These are phyloP conservation scores for Ploettnerulaceae sp. DNA, from an alignment of 2,329 filamentous ascomycete genomes.

Conservation along the genomic window DNA sequence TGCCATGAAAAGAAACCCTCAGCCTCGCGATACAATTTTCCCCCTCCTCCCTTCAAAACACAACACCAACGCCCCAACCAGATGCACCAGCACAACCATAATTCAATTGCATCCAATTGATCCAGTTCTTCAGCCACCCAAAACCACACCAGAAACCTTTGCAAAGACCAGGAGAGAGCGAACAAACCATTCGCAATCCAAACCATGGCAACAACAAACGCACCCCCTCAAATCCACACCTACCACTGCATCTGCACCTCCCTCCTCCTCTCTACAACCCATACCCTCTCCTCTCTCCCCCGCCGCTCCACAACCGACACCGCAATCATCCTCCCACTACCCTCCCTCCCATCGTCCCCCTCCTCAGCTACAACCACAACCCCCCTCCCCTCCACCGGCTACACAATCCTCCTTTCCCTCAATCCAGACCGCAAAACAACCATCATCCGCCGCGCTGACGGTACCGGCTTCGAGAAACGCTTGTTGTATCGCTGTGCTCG, in stretches of 20 bases:
- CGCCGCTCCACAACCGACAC: slow-evolving; percentile 45
- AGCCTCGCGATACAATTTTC: neutral
- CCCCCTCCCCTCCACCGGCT: slow-evolving; percentile 26
- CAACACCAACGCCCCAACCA: neutral
- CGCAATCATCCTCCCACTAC: slow-evolving; percentile 53
- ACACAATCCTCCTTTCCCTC: slow-evolving; percentile 48
- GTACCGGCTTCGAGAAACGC: slow-evolving; percentile 65
- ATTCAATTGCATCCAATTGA: neutral
- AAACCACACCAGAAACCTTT: neutral
- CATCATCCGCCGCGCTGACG: slow-evolving; percentile 51
- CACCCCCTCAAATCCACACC: slow-evolving; percentile 39
- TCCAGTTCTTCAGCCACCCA: neutral
- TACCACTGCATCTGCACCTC: slow-evolving; percentile 64
- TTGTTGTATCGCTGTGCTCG: slow-evolving; percentile 53
- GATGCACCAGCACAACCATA: neutral
- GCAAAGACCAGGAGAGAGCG: too few relatives aligned
- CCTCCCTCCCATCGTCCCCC: slow-evolving; percentile 9
- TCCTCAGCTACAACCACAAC: neutral
- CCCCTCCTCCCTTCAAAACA: neutral
- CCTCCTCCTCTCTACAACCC: slow-evolving; percentile 56
- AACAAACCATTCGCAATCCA: neutral
- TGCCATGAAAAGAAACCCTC: too few relatives aligned
- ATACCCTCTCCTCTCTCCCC: slow-evolving; percentile 47
- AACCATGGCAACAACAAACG: neutral
- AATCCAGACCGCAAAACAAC: slow-evolving; percentile 43